Percentiles rank a stretch among this genome's conserved stretches.
Evolutionary conservation across 306 rosid genomes (phyloP).

Genomic region (Acacia crassicarpa): DNA sequence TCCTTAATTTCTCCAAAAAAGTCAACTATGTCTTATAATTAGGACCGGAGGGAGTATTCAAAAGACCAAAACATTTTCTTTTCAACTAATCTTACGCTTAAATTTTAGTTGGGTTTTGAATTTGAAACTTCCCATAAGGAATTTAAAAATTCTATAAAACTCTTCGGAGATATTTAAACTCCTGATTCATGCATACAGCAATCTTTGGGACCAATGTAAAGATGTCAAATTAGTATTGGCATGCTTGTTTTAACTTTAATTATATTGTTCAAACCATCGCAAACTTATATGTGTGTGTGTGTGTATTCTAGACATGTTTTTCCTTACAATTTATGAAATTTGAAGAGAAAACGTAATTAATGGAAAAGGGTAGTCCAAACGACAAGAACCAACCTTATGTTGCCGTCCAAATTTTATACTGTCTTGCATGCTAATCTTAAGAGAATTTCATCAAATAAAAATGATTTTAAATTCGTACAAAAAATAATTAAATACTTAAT

Average conservation of each 20-base stretch:
- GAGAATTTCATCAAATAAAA: too few species aligned
- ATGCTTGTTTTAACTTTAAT: constrained; percentile 3
- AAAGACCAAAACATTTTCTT: not conserved
- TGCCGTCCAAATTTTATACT: too few species aligned
- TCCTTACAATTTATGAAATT: not conserved
- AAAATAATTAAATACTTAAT: too few species aligned
- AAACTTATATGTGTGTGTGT: too few species aligned
- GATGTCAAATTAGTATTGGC: not conserved
- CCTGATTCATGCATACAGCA: not conserved
- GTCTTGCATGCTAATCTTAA: too few species aligned
- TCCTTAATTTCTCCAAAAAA: too few species aligned
- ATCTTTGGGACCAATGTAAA: constrained; percentile 5
- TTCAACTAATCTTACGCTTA: not conserved
- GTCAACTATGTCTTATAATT: too few species aligned
- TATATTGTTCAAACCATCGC: not conserved
- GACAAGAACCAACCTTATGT: too few species aligned
- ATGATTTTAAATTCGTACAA: too few species aligned
- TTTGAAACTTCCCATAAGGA: not conserved
- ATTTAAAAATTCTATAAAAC: not conserved
- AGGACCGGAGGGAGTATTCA: too few species aligned
- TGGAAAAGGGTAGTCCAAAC: too few species aligned
- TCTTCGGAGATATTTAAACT: not conserved
- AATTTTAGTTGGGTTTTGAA: not conserved
- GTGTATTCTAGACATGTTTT: too few species aligned
- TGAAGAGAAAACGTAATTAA: not conserved